These are phyloP conservation scores for Colletotrichum cereale DNA, from an alignment of 2,329 filamentous ascomycete species.

Conservation along the genomic window DNA sequence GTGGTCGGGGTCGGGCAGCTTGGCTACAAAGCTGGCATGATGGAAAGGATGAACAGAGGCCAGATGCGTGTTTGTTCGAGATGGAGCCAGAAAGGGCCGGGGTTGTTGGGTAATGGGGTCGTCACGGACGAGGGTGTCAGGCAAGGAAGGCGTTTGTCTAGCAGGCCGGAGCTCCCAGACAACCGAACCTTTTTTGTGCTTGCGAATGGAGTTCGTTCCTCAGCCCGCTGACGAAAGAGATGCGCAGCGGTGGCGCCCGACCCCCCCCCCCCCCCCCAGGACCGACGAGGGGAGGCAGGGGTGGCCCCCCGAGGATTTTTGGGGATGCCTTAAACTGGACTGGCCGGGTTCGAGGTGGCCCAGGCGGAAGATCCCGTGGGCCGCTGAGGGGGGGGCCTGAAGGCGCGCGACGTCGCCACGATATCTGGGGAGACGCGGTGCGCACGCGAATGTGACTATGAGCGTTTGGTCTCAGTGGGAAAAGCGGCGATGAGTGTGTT, in stretches of 20 bases:
- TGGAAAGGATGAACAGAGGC: not conserved
- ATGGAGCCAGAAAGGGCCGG: constrained; percentile 10
- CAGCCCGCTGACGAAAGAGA: constrained; percentile 36
- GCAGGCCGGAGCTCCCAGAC: constrained; percentile 38
- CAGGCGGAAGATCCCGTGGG: constrained; percentile 39
- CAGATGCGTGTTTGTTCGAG: constrained; percentile 6
- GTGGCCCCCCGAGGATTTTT: constrained; percentile 34
- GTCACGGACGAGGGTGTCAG: constrained; percentile 35
- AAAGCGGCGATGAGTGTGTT: not conserved
- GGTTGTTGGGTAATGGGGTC: constrained; percentile 35
- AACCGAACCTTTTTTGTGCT: constrained; percentile 18
- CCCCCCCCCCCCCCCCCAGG: no score
- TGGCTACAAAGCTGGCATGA: constrained; percentile 4
- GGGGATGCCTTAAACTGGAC: constrained; percentile 16
- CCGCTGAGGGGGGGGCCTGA: constrained; percentile 19
- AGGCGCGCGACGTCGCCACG: constrained; percentile 33
- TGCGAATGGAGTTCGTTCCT: constrained; percentile 30
- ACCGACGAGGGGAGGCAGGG: constrained; percentile 29
- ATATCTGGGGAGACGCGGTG: constrained; percentile 32
- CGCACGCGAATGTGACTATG: constrained; percentile 3
- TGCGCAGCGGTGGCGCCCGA: constrained; percentile 14
- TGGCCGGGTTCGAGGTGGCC: constrained; percentile 28
- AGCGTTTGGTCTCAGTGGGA: not conserved
- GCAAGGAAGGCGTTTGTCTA: constrained; percentile 29
- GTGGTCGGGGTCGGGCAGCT: not conserved